These are phyloP conservation scores for Colletotrichum sp. DNA, from an alignment of 2,329 filamentous ascomycete species.

Conservation along the genomic window DNA sequence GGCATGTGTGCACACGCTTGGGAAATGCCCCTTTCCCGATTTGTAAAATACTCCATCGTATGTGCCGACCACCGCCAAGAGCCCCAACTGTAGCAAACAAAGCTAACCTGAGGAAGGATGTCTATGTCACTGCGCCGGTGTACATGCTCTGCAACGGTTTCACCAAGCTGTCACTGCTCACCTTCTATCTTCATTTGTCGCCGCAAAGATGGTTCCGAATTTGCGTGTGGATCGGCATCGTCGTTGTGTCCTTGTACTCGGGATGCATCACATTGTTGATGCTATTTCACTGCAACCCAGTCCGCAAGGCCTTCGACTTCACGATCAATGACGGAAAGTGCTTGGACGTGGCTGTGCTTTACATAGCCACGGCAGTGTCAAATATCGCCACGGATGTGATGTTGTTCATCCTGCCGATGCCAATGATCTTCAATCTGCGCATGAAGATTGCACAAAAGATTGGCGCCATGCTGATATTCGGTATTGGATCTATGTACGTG, in stretches of 20 bases:
- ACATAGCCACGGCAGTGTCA: slow-evolving; percentile 51
- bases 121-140: slow-evolving; percentile 30
- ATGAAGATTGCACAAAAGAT: slow-evolving; percentile 52
- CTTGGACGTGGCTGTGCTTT: slow-evolving; percentile 50
- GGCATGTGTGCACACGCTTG: slow-evolving; percentile 22
- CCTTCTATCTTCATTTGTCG: slow-evolving; percentile 42
- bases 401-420: slow-evolving; percentile 51
- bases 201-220: slow-evolving; percentile 37
- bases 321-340: slow-evolving; percentile 38
- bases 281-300: slow-evolving; percentile 41
- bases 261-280: slow-evolving; percentile 37
- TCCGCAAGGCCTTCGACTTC: slow-evolving; percentile 35
- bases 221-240: slow-evolving; percentile 32
- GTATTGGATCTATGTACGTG: slow-evolving; percentile 40
- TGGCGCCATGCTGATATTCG: slow-evolving; percentile 49
- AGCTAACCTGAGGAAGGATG: background rate
- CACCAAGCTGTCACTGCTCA: slow-evolving; percentile 42
- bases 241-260: slow-evolving; percentile 29
- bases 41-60: slow-evolving; percentile 18
- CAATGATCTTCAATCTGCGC: slow-evolving; percentile 47
- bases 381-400: slow-evolving; percentile 54
- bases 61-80: background rate
- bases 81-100: background rate
- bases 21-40: slow-evolving; percentile 22
- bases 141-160: slow-evolving; percentile 40